Evolutionary conservation across 1,284 basidiomycete genomes (phyloP).

Genomic region (Lentinus polychrous): DNA sequence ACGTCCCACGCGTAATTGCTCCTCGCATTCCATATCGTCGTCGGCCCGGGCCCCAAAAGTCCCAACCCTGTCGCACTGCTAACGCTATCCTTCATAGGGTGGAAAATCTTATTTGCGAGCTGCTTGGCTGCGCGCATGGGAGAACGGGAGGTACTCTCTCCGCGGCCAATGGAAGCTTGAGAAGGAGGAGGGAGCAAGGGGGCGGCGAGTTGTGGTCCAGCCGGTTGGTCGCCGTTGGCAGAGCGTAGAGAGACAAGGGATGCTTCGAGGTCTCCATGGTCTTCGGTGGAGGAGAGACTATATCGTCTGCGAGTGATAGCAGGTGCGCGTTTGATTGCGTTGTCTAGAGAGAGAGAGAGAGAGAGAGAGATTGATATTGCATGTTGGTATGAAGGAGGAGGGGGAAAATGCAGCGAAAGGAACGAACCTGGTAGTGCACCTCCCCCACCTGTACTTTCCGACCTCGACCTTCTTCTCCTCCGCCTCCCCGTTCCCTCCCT

Average conservation of each 20-base stretch:
- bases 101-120: conserved; percentile 42
- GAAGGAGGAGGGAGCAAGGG: neutral
- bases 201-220: conserved; percentile 8
- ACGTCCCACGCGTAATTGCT: conserved; percentile 86
- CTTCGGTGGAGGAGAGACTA: conserved; percentile 48
- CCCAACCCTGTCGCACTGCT: conserved; percentile 35
- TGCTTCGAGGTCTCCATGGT: conserved; percentile 37
- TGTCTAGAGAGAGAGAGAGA: conserved; percentile 11
- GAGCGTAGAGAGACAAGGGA: conserved; percentile 30
- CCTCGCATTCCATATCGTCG: conserved; percentile 75
- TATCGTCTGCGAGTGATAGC: conserved; percentile 29
- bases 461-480: conserved; percentile 26
- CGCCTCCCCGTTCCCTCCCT: conserved; percentile 15
- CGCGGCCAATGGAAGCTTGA: conserved; percentile 12
- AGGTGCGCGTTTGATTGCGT: conserved; percentile 13
- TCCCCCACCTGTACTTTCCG: conserved; percentile 22
- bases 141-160: conserved; percentile 25
- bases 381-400: neutral
- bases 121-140: conserved; percentile 32
- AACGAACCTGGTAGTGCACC: conserved; percentile 20
- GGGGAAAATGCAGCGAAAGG: conserved; percentile 6
- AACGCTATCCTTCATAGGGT: conserved; percentile 48
- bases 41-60: conserved; percentile 23
- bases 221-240: conserved; percentile 12
- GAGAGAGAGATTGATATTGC: too few species aligned